Evolutionary conservation across 805 yeast genomes (phyloP).

Genomic region (Saccharomycopsis fermentans): DNA sequence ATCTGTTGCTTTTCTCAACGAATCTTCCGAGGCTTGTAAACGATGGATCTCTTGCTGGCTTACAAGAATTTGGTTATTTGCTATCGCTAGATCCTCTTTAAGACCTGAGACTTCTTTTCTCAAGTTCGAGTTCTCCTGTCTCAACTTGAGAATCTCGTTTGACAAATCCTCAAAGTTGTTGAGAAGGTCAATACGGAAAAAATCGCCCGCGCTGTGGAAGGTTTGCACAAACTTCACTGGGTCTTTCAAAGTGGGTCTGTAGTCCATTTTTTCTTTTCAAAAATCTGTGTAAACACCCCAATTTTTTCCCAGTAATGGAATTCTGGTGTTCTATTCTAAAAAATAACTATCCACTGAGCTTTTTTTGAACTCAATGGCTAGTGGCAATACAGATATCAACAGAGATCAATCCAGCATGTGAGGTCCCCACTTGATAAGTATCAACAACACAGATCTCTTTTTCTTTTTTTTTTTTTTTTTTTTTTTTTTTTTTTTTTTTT

Average conservation of each 20-base stretch:
- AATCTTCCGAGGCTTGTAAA: slow-evolving; percentile 6
- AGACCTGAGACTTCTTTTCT: slow-evolving; percentile 8
- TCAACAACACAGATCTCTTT: too few relatives aligned
- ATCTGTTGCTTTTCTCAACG: slow-evolving; percentile 12
- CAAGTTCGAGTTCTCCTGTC: slow-evolving; percentile 7
- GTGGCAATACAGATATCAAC: too few relatives aligned
- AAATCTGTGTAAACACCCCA: too few relatives aligned
- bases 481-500: neutral
- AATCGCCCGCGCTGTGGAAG: slow-evolving; percentile 9
- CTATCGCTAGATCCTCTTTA: slow-evolving; percentile 16
- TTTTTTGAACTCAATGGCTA: too few relatives aligned
- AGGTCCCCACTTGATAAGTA: too few relatives aligned
- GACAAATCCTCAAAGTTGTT: slow-evolving; percentile 14
- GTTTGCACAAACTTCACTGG: slow-evolving; percentile 11
- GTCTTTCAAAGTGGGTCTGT: slow-evolving; percentile 14
- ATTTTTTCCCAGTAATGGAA: neutral
- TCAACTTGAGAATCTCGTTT: slow-evolving; percentile 7
- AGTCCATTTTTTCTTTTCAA: slow-evolving; percentile 14
- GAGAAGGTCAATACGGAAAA: slow-evolving; percentile 16
- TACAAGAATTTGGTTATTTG: slow-evolving; percentile 12
- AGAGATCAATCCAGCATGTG: too few relatives aligned
- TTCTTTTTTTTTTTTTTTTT: neutral
- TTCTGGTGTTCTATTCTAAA: too few relatives aligned
- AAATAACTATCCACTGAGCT: too few relatives aligned
- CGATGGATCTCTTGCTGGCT: slow-evolving; percentile 15